Evolutionary conservation across 139 green algal genomes (phyloP).

Genomic region (Astrephomene gubernaculifera): DNA sequence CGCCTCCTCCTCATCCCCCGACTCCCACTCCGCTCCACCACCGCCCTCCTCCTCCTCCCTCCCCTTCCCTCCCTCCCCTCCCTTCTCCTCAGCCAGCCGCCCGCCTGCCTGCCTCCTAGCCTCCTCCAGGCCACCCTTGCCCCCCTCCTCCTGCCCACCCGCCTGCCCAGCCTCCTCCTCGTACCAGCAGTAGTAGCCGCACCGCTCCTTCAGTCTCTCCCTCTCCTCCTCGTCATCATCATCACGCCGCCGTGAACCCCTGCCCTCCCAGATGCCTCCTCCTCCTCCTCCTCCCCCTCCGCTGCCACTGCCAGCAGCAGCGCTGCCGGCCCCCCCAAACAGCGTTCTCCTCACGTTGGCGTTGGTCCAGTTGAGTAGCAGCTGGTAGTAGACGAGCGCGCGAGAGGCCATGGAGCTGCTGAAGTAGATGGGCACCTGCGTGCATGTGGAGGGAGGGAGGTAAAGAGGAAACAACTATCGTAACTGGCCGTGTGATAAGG

Average conservation of each 20-base stretch:
- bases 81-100: not conserved
- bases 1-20: not conserved
- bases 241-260: too few relatives aligned
- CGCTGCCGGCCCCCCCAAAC: not conserved
- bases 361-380: constrained; percentile 69
- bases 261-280: not conserved
- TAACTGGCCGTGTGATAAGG: too few relatives aligned
- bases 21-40: not conserved
- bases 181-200: not conserved
- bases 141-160: not conserved
- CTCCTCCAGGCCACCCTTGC: too few relatives aligned
- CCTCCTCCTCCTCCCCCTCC: not conserved
- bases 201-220: too few relatives aligned
- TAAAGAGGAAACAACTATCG: too few relatives aligned
- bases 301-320: too few relatives aligned
- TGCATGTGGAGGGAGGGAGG: not conserved
- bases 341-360: constrained; percentile 40
- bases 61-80: too few relatives aligned
- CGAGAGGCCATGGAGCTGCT: constrained; percentile 66
- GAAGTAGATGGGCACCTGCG: constrained; percentile 75
- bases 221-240: too few relatives aligned
- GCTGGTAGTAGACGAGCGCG: constrained; percentile 73
- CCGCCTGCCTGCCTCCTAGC: not conserved
- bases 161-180: not conserved
- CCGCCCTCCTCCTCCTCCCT: not conserved